Percentiles rank a stretch among this genome's conserved stretches.
Evolutionary conservation across 2,329 filamentous ascomycete species (phyloP).

Genomic region (Diaporthe australafricana): DNA sequence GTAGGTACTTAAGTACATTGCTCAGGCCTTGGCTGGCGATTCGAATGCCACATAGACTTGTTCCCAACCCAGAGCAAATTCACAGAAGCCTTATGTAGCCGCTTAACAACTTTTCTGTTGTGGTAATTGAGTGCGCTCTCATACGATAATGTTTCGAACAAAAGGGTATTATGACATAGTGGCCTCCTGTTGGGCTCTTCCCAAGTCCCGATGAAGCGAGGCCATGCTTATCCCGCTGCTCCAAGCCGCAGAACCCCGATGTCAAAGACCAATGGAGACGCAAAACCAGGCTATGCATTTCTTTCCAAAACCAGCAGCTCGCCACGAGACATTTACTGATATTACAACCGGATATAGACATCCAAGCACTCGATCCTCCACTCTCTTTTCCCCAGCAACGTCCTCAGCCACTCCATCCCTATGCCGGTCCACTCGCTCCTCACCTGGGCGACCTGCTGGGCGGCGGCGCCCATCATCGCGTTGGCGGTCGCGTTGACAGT

Average conservation of each 20-base stretch:
- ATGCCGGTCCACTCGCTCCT: slow-evolving; percentile 78
- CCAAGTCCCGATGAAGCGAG: neutral
- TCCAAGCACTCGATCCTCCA: slow-evolving; percentile 94
- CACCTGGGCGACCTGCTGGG: slow-evolving; percentile 69
- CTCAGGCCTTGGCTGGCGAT: neutral
- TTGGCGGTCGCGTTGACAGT: slow-evolving; percentile 77
- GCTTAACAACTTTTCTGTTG: neutral
- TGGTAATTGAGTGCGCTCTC: neutral
- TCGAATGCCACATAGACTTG: neutral
- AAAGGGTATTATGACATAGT: slow-evolving; percentile 27
- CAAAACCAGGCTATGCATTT: slow-evolving; percentile 23
- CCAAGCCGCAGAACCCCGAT: neutral
- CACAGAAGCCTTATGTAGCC: neutral
- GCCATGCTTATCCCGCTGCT: neutral
- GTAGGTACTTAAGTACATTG: neutral
- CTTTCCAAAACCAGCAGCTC: neutral
- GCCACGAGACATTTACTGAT: neutral
- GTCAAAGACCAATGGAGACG: neutral
- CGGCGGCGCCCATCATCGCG: slow-evolving; percentile 73
- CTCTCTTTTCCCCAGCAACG: slow-evolving; percentile 82
- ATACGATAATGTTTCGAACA: neutral
- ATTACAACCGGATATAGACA: slow-evolving; percentile 81
- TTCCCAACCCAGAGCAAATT: neutral
- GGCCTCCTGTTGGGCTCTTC: neutral
- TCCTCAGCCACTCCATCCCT: slow-evolving; percentile 88